Percentiles rank a stretch among this genome's conserved stretches.
phyloP scores from a whole-genome alignment of 352 stramenopile genomes.

The Phytopythium litorale region DNA sequence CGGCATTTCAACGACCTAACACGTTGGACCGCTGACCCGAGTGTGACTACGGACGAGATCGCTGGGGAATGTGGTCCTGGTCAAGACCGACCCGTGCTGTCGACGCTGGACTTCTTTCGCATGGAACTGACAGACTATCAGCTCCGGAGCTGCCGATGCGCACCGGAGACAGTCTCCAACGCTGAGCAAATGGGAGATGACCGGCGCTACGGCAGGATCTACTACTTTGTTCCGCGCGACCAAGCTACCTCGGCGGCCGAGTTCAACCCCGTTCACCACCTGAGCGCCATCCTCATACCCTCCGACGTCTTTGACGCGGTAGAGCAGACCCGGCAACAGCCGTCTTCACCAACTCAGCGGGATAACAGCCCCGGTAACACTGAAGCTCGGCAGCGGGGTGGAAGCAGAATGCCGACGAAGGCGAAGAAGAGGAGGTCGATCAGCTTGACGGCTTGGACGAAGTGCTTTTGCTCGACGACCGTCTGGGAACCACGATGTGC shows the following conservation, averaged over 20 bases:
- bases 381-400: neutral
- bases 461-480: neutral
- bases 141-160: slow-evolving; percentile 9
- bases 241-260: neutral
- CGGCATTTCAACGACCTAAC: slow-evolving; percentile 52
- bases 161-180: neutral
- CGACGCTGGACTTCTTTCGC: slow-evolving; percentile 24
- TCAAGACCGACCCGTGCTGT: slow-evolving; percentile 8
- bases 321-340: neutral
- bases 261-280: slow-evolving; percentile 30
- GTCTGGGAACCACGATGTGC: neutral
- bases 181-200: neutral
- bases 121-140: slow-evolving; percentile 26
- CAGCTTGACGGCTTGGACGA: neutral
- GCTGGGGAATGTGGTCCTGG: neutral
- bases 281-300: slow-evolving; percentile 30
- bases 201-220: slow-evolving; percentile 5
- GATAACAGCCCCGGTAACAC: neutral
- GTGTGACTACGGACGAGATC: neutral
- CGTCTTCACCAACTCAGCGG: neutral
- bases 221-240: slow-evolving; percentile 28
- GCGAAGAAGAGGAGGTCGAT: neutral
- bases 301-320: slow-evolving; percentile 11
- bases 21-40: slow-evolving; percentile 19
- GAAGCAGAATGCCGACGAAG: neutral